Conservation (phyloP, 306 rosid species). For the Begonia masoniana region DNA sequence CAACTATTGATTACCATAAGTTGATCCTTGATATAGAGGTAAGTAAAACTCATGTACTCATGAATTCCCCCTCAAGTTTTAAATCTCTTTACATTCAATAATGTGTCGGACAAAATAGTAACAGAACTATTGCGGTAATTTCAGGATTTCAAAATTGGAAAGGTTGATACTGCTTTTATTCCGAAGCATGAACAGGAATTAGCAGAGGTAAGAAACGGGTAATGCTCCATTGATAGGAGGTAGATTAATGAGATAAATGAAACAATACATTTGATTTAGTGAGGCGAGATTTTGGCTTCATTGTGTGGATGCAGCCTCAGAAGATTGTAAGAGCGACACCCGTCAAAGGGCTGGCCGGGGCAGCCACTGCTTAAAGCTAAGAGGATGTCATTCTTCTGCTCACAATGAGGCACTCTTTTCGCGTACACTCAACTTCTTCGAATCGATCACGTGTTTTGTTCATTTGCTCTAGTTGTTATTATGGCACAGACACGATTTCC, state of each 20-base stretch:
- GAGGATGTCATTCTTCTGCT: too few relatives aligned
- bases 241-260: background rate
- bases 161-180: slow-evolving; percentile 90
- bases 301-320: slow-evolving; percentile 29
- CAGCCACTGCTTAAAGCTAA: slow-evolving; percentile 9
- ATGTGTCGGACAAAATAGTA: background rate
- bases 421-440: too few relatives aligned
- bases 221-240: background rate
- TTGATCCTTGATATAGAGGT: slow-evolving; percentile 91
- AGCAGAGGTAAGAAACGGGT: slow-evolving; percentile 42
- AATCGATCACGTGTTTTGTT: too few relatives aligned
- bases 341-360: slow-evolving; percentile 27
- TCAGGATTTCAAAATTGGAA: slow-evolving; percentile 86
- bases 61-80: too few relatives aligned
- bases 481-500: too few relatives aligned
- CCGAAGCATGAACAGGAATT: slow-evolving; percentile 88
- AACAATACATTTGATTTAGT: background rate
- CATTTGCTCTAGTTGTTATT: too few relatives aligned
- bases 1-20: slow-evolving; percentile 97
- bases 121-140: background rate
- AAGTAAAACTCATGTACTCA: background rate
- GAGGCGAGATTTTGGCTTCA: background rate
- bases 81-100: too few relatives aligned
- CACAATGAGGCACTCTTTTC: too few relatives aligned
- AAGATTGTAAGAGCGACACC: slow-evolving; percentile 22